These are phyloP conservation scores for Neospermospora avenae DNA, from an alignment of 2,329 filamentous ascomycete genomes.

Conservation along the genomic window DNA sequence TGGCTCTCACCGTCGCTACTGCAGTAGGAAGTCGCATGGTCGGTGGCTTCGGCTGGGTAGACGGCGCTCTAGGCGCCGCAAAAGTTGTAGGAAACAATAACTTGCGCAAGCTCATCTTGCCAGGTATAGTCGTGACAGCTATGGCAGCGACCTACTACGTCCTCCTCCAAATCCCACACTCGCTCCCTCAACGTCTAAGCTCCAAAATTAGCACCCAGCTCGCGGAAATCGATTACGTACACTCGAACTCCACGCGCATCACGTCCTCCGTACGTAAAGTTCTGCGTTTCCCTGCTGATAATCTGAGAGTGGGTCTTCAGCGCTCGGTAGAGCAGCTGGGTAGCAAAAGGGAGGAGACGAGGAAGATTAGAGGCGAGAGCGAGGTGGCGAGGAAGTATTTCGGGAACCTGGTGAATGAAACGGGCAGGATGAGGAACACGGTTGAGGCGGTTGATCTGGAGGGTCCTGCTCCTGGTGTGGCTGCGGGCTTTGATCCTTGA, in stretches of 20 bases:
- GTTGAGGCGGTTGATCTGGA: constrained; percentile 37
- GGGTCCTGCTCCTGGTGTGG: constrained; percentile 35
- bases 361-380: constrained; percentile 77
- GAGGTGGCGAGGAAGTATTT: constrained; percentile 91
- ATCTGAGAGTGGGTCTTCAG: constrained; percentile 78
- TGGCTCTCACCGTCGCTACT: constrained; percentile 88
- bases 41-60: constrained; percentile 83
- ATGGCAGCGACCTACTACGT: constrained; percentile 75
- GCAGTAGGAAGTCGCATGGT: constrained; percentile 79
- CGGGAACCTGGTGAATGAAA: constrained; percentile 71
- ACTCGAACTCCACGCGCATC: constrained; percentile 82
- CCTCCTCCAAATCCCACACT: constrained; percentile 81
- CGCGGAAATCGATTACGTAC: constrained; percentile 83
- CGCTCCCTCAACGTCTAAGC: constrained; percentile 80
- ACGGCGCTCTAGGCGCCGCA: constrained; percentile 78
- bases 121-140: constrained; percentile 72
- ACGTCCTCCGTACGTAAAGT: constrained; percentile 83
- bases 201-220: constrained; percentile 82
- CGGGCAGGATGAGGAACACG: constrained; percentile 46
- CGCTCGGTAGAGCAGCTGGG: constrained; percentile 82
- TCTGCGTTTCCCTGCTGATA: constrained; percentile 81
- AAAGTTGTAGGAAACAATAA: constrained; percentile 80
- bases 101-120: constrained; percentile 74
- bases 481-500: constrained; percentile 33
- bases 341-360: constrained; percentile 74